Percentiles rank a stretch among this genome's conserved stretches.
Evolutionary conservation across 140 eudicot genomes (phyloP).

Genomic region (Stevia rebaudiana): DNA sequence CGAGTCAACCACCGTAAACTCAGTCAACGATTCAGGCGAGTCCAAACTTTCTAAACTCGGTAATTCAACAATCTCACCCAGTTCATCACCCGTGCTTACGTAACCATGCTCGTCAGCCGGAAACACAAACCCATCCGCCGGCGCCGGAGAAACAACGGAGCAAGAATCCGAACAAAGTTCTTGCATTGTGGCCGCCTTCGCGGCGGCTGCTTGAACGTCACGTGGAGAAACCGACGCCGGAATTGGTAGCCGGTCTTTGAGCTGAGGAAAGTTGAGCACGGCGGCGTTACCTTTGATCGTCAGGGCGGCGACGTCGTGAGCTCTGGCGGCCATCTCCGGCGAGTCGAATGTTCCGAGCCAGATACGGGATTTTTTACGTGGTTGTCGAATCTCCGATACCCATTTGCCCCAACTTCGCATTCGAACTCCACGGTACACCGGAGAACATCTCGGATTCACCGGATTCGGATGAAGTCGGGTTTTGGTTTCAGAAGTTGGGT

Average conservation of each 20-base stretch:
- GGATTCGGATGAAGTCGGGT: background rate
- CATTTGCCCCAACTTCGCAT: slow-evolving; percentile 90
- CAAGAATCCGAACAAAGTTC: slow-evolving; percentile 9
- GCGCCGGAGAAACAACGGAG: background rate
- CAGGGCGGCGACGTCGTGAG: slow-evolving; percentile 70
- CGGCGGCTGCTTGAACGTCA: slow-evolving; percentile 79
- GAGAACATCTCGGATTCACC: slow-evolving; percentile 1
- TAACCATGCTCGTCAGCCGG: slow-evolving; percentile 9
- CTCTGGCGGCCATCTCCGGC: slow-evolving; percentile 80
- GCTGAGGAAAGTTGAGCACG: slow-evolving; percentile 68
- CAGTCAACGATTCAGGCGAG: slow-evolving; percentile 34
- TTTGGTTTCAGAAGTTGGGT: slow-evolving; percentile 12
- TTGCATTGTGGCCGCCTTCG: slow-evolving; percentile 70
- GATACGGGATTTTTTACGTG: slow-evolving; percentile 66
- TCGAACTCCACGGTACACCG: slow-evolving; percentile 41
- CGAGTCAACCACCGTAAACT: slow-evolving; percentile 56
- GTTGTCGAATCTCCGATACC: slow-evolving; percentile 82
- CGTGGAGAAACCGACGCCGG: slow-evolving; percentile 55
- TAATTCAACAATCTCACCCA: slow-evolving; percentile 63
- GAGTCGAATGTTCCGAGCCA: slow-evolving; percentile 74
- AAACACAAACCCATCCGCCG: background rate
- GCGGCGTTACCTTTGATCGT: slow-evolving; percentile 53
- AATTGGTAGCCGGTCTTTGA: slow-evolving; percentile 49
- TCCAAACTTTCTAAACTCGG: slow-evolving; percentile 70
- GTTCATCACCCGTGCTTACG: slow-evolving; percentile 35